Conservation (phyloP, 208 protist genomes). For the Naegleria fowleri region DNA sequence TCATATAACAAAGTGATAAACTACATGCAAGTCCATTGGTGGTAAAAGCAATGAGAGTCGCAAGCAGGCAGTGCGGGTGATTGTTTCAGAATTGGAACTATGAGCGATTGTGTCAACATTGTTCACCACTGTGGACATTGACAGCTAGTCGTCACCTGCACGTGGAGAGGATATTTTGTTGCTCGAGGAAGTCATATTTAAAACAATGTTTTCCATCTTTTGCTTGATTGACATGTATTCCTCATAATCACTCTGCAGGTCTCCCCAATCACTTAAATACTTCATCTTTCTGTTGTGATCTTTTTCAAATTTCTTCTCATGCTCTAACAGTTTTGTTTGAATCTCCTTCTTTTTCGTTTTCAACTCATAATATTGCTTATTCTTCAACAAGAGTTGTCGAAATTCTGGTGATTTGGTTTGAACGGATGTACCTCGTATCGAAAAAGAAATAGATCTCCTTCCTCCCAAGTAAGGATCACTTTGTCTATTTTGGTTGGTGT, state of each 20-base stretch:
- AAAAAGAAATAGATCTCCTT: background rate
- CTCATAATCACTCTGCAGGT: background rate
- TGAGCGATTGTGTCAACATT: no score
- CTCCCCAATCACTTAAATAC: background rate
- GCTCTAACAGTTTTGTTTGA: background rate
- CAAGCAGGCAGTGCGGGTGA: no score
- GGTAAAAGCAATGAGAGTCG: no score
- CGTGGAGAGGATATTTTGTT: no score
- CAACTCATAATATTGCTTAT: background rate
- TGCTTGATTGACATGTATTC: background rate
- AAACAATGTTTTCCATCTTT: background rate
- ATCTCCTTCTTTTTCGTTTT: background rate
- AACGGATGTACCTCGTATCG: background rate
- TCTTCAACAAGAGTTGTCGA: background rate
- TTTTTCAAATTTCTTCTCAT: background rate
- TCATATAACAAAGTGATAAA: no score
- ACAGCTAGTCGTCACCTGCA: no score
- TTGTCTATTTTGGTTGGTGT: background rate
- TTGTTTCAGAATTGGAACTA: no score
- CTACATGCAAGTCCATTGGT: no score
- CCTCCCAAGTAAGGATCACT: background rate
- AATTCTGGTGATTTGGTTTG: background rate
- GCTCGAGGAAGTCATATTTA: no score
- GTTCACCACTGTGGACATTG: no score
- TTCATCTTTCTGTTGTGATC: background rate